Evolutionary conservation across 352 stramenopile species (phyloP).

Genomic region (Phytophthora melonis): DNA sequence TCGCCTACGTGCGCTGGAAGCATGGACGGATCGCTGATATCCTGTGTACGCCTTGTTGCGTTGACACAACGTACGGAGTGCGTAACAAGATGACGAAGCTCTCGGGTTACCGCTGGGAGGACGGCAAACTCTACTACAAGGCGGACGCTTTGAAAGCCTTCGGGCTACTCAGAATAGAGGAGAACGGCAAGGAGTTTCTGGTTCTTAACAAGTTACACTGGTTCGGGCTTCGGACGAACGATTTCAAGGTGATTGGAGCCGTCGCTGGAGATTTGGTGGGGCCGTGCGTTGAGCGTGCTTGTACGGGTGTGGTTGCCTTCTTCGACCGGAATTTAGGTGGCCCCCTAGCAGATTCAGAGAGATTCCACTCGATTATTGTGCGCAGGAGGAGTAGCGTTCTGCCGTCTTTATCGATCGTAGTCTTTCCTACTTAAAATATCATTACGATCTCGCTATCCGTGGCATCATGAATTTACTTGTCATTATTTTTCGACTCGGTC

Average conservation of each 20-base stretch:
- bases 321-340: slow-evolving; percentile 24
- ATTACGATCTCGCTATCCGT: neutral
- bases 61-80: slow-evolving; percentile 7
- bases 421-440: neutral
- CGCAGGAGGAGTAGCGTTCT: neutral
- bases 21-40: slow-evolving; percentile 3
- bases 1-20: slow-evolving; percentile 1
- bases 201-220: slow-evolving; percentile 23
- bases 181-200: slow-evolving; percentile 24
- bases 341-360: neutral
- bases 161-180: slow-evolving; percentile 29
- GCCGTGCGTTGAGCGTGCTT: slow-evolving; percentile 18
- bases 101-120: slow-evolving; percentile 19
- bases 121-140: slow-evolving; percentile 15
- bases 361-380: neutral
- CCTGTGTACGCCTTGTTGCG: slow-evolving; percentile 13
- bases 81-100: slow-evolving; percentile 19
- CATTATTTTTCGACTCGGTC: too few relatives aligned
- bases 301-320: slow-evolving; percentile 21
- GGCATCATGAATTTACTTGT: too few relatives aligned
- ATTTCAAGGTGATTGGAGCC: slow-evolving; percentile 23
- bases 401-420: neutral
- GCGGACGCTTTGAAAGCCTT: slow-evolving; percentile 23
- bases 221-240: slow-evolving; percentile 15
- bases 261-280: slow-evolving; percentile 10